These are phyloP conservation scores for Microsporum canis DNA, from an alignment of 2,329 filamentous ascomycete genomes.

Conservation along the genomic window DNA sequence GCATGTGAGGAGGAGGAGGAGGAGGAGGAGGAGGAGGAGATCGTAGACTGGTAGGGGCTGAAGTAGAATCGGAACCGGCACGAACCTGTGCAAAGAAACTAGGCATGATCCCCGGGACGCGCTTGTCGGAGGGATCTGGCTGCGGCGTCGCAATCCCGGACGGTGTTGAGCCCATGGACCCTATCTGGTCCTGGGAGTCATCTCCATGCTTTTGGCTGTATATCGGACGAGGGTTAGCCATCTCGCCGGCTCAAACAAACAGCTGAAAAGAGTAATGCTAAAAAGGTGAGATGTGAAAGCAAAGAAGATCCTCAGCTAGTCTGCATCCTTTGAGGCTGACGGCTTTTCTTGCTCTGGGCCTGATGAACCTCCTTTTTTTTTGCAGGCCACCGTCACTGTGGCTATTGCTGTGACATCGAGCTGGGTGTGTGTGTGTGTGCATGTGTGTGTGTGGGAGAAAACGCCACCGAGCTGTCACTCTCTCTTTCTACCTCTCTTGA, in stretches of 20 bases:
- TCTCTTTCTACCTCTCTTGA: too few species aligned
- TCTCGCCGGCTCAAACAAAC: background rate
- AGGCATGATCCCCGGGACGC: constrained; percentile 84
- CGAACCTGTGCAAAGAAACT: constrained; percentile 99
- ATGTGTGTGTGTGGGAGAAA: too few species aligned
- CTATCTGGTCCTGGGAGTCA: constrained; percentile 31
- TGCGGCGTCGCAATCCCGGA: constrained; percentile 88
- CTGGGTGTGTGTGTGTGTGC: background rate
- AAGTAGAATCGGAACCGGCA: constrained; percentile 66
- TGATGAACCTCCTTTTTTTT: too few species aligned
- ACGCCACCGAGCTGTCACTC: background rate
- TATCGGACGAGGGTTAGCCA: constrained; percentile 19
- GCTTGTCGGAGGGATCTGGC: constrained; percentile 87
- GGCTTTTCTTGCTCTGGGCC: background rate
- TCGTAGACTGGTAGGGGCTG: constrained; percentile 34
- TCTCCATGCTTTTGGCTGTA: constrained; percentile 26
- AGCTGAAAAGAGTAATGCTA: background rate
- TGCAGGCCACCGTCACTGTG: background rate
- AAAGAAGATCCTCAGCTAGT: background rate
- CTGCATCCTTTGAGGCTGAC: background rate
- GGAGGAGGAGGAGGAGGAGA: constrained; percentile 18
- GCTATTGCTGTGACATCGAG: background rate
- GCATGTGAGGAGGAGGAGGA: background rate
- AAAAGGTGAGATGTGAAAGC: background rate
- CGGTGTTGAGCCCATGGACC: constrained; percentile 67